Evolutionary conservation across 768 basidiomycete species (phyloP), one percentile per base, ranked within the genome.

Genomic region (Leccinum arenicola): DNA sequence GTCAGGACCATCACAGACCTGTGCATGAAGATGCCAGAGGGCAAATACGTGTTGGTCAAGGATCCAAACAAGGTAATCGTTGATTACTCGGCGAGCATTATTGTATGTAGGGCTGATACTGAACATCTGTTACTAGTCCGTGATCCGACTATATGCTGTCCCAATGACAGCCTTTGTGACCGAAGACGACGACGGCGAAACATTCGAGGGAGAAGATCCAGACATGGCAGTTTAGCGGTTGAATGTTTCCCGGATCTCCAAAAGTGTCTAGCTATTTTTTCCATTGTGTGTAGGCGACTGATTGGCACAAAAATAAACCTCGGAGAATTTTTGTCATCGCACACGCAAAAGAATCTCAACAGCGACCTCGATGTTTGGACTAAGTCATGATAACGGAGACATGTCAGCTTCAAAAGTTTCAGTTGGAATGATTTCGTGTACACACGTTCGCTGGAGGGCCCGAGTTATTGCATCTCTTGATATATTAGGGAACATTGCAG

Each of bases 21-120:
- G 60, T 92, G 91, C 73, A 85, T 97, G 86, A 95, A 95, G 75
- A 88, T 95, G 86, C 93, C 93, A 21, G 96, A 98, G 75, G 97
- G 97, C 73, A 97, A 97, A 74, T 99, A 98, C 71, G 91, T 98
- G 14, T 78, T 99, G 27, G 86, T 99, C 54, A 97, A 96, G 76
- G 97, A 99, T 75, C 96, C 97, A 17, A 98, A 98, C 82, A 93
- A 86, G 86, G 95, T 96, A 69, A 57, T 66, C 19, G 82, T 73
- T 35, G 47, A 58, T 58, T 48, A 56, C 17, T 56, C 45, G 47
- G 17, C 21, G 27, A 33, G 29, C 49, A 51, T 36, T 51, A 33
- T 8, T 21, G 12, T 14, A 31, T 45, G 43, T 45, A 19, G 19
- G 10, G 11, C 57, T 66, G 27, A 73, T 27, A 14, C 19, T 45